A percentile compares a stretch with the other conserved stretches of the same genome.
phyloP scores from a whole-genome alignment of 1,284 basidiomycete species.

The Pyrrhoderma noxium region DNA sequence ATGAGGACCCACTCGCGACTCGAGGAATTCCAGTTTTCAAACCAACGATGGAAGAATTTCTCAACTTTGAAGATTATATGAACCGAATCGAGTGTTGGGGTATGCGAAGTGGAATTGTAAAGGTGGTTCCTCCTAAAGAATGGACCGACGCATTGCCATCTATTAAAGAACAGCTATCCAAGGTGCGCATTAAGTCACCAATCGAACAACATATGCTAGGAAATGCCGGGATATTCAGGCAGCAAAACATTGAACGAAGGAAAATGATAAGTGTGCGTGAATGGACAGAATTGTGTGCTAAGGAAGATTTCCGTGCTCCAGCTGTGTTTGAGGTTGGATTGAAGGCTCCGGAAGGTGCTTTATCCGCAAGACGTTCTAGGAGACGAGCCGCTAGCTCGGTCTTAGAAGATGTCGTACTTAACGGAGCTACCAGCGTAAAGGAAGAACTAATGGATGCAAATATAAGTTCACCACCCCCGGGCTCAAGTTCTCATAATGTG shows the following conservation, averaged over 20 bases:
- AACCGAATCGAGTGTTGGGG: conserved; percentile 84
- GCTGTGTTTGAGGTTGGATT: conserved; percentile 61
- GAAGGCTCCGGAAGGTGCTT: conserved; percentile 32
- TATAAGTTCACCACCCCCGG: no score
- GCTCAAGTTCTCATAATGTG: no score
- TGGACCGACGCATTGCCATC: conserved; percentile 76
- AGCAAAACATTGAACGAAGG: conserved; percentile 86
- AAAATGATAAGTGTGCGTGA: conserved; percentile 77
- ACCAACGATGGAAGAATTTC: conserved; percentile 82
- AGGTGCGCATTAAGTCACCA: conserved; percentile 74
- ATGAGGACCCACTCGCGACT: conserved; percentile 77
- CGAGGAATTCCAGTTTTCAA: conserved; percentile 93
- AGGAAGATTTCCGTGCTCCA: conserved; percentile 61
- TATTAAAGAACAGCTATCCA: conserved; percentile 57
- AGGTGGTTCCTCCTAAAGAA: conserved; percentile 88
- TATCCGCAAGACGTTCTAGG: conserved; percentile 20
- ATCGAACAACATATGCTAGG: conserved; percentile 93
- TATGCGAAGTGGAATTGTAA: conserved; percentile 81
- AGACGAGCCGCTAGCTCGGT: conserved; percentile 22
- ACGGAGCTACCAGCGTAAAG: conserved; percentile 22
- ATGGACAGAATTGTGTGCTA: conserved; percentile 77
- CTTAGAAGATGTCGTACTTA: conserved; percentile 27
- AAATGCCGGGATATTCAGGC: conserved; percentile 78
- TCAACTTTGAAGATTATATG: conserved; percentile 86
- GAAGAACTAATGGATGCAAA: conserved; percentile 28